Evolutionary conservation across 192 early-diverging fungal genomes (phyloP), one percentile per base, ranked within the genome.

Genomic region (Backusella macrospora): DNA sequence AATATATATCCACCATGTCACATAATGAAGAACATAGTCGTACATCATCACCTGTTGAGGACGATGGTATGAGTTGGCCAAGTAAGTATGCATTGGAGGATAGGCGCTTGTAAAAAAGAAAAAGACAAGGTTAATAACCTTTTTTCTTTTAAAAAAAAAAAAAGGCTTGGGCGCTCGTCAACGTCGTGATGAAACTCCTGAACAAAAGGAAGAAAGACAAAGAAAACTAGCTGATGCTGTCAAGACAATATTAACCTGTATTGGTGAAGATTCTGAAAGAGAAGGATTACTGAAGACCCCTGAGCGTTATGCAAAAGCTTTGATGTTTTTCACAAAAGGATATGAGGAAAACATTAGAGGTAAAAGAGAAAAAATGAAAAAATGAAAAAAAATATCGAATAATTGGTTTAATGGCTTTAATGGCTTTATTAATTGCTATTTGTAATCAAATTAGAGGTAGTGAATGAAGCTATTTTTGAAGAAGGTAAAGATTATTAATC

Each of bases 251-350:
- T 80, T 99, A 49, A 91, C 95, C 77, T 93, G 91, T 80, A 88
- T 99, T 40, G 98, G 98, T 49, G 98, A 99, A 80, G 95, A 99
- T 80, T 90, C 94, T 14, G 86, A 92, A 59, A 90, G 98, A 69
- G 96, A 99, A 79, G 98, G 98, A 2, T 82, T 99, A 47, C 79
- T 93, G 59, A 98, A 96, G 84, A 99, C 97, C 0, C 98, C 98
- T 38, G 89, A 95, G 76, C 90, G 97, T 10, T 99, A 97, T 81
- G 98, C 98, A 45, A 96, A 96, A 82, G 96, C 98, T 8, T 82
- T 99, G 23, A 92, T 97, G 92, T 99, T 98, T 75, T 94, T 99
- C 76, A 96, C 98, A 16, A 94, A 98, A 81, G 98, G 98, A n/a
- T 99, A 99, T 82, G 97, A 99, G 80, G 89, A 92, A 80, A 91